phyloP scores from a whole-genome alignment of 768 basidiomycete genomes.

The Pisolithus orientalis region DNA sequence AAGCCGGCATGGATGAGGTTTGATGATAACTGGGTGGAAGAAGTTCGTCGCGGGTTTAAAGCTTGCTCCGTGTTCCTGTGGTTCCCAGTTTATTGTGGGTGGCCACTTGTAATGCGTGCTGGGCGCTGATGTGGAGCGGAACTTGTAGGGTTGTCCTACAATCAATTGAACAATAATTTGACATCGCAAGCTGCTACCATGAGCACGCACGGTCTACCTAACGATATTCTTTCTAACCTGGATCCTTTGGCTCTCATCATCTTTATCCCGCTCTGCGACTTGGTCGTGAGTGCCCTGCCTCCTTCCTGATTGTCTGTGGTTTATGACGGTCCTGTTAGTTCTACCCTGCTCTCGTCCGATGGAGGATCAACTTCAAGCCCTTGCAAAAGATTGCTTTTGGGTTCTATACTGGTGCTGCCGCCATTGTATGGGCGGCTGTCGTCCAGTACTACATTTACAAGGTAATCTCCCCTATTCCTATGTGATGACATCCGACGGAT shows the following conservation, averaged over 20 bases:
- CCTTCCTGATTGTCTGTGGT: not conserved
- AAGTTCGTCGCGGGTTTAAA: slow-evolving; percentile 64
- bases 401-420: slow-evolving; percentile 46
- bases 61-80: slow-evolving; percentile 58
- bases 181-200: slow-evolving; percentile 77
- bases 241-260: slow-evolving; percentile 75
- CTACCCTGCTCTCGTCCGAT: slow-evolving; percentile 49
- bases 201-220: slow-evolving; percentile 63
- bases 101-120: not conserved
- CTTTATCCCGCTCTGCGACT: slow-evolving; percentile 63
- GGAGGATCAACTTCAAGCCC: slow-evolving; percentile 49
- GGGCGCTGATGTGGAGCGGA: not conserved
- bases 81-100: slow-evolving; percentile 64
- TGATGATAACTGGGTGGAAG: slow-evolving; percentile 76
- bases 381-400: slow-evolving; percentile 55
- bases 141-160: slow-evolving; percentile 63
- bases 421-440: slow-evolving; percentile 70
- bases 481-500: not conserved
- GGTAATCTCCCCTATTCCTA: slow-evolving; percentile 6
- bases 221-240: slow-evolving; percentile 73
- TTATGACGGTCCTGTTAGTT: slow-evolving; percentile 28
- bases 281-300: slow-evolving; percentile 33
- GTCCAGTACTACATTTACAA: slow-evolving; percentile 73
- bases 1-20: slow-evolving; percentile 66
- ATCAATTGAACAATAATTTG: slow-evolving; percentile 73